Base-by-base conservation (phyloP, 176 grass and related monocot genomes). In the Musa schizocarpa region DNA sequence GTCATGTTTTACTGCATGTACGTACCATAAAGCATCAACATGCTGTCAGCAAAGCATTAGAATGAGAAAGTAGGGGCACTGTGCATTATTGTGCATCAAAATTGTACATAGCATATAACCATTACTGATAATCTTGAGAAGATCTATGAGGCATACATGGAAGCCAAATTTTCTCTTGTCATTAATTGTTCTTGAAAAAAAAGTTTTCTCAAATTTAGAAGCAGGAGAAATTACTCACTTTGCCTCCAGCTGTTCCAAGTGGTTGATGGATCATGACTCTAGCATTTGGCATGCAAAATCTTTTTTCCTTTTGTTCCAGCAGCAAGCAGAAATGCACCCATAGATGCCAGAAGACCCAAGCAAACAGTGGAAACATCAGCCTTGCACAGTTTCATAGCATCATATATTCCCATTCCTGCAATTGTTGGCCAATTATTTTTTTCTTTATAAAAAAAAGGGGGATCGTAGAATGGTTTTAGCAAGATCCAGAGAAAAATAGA, bases 231-330 rank as follows among this genome's bases (percentile, higher is more conserved):
- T 54, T 25, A 75, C 64, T 84, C 68, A 89, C 93, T 83, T 81
- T 88, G 57, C 93, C 93, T 25, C 93, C 93, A 56, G 77, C 89
- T 79, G 85, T 87, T 53, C 87, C 87, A 63, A 89, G 86, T 72
- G 94, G 94, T 43, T 91, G 83, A 88, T 93, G 94, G 68, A 98
- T 93, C 90, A 98, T 93, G 70, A 98, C 85, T 79, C 88, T 91
- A 2, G 94, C 88, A 91, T 98, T 98, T 72, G 94, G 88, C 94
- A 98, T 98, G 88, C 94, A 98, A 81, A 91, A 93, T 79, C 22
- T 90, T 90, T 84, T 98, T 93, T 52, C 90, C 94, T 73, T 79
- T 92, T 51, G 88, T 91, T 62, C 94, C 94, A 75, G 89, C 82
- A 88, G 86, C 84, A 82, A 98, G 86, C 77, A 98, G 83, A 84